Percentiles rank a stretch among this genome's conserved stretches.
Conservation (phyloP, 257 asterid species). For the Nicotiana tomentosiformis region DNA sequence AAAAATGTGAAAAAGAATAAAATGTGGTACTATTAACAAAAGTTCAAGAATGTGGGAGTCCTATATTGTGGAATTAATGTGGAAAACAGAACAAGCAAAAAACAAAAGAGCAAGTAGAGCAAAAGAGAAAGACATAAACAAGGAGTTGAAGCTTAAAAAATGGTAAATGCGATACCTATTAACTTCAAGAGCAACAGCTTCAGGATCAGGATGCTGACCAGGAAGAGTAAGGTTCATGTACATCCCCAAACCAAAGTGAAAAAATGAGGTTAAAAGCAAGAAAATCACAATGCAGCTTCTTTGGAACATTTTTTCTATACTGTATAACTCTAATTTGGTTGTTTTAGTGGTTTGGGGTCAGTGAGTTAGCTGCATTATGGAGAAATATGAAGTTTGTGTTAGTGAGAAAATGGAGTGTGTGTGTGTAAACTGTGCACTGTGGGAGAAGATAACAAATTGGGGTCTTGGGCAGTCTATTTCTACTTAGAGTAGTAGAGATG, state of each 20-base stretch:
- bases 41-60: too few species aligned
- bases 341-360: background rate
- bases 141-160: background rate
- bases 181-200: slow-evolving; percentile 32
- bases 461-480: background rate
- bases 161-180: slow-evolving; percentile 17
- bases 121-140: background rate
- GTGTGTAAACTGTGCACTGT: background rate
- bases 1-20: too few species aligned
- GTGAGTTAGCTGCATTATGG: background rate
- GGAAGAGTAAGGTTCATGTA: slow-evolving; percentile 33
- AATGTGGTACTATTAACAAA: too few species aligned
- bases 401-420: background rate
- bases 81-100: background rate
- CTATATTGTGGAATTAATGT: background rate
- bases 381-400: background rate
- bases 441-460: background rate
- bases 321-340: background rate
- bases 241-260: background rate
- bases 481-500: background rate
- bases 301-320: slow-evolving; percentile 15
- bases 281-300: slow-evolving; percentile 26
- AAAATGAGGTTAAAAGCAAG: slow-evolving; percentile 1
- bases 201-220: slow-evolving; percentile 46
- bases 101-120: background rate